Percentiles rank a stretch among this genome's conserved stretches.
Conservation (phyloP, 1,139 yeast genomes). For the Arxiozyma slooffiae region DNA sequence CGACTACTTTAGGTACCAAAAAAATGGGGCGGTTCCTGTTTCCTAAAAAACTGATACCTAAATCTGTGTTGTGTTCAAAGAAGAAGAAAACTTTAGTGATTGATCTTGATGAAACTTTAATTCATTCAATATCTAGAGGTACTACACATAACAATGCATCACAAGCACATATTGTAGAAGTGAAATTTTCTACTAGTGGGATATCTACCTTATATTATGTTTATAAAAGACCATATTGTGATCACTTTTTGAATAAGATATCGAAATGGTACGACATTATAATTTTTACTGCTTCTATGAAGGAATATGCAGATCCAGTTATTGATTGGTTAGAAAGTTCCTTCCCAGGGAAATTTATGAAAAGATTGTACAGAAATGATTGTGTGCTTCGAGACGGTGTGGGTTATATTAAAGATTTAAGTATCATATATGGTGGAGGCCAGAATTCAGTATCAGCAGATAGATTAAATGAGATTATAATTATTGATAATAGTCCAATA, state of each 20-base stretch:
- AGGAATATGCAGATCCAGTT: slow-evolving; percentile 94
- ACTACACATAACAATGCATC: slow-evolving; percentile 38
- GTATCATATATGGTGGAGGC: slow-evolving; percentile 33
- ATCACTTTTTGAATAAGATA: slow-evolving; percentile 66
- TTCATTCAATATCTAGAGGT: slow-evolving; percentile 77
- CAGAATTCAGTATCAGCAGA: slow-evolving; percentile 31
- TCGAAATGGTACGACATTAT: slow-evolving; percentile 83
- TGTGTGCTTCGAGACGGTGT: slow-evolving; percentile 70
- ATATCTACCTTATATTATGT: slow-evolving; percentile 76
- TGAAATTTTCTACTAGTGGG: slow-evolving; percentile 43
- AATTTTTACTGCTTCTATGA: slow-evolving; percentile 86
- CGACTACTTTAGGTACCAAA: slow-evolving; percentile 19
- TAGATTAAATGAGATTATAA: slow-evolving; percentile 54
- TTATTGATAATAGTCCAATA: slow-evolving; percentile 86
- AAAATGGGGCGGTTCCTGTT: slow-evolving; percentile 34
- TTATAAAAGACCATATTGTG: slow-evolving; percentile 87
- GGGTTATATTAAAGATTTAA: slow-evolving; percentile 81
- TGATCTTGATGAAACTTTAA: slow-evolving; percentile 88
- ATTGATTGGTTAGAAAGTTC: slow-evolving; percentile 70
- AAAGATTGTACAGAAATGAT: slow-evolving; percentile 67
- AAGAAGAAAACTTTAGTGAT: slow-evolving; percentile 62
- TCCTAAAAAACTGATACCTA: slow-evolving; percentile 37
- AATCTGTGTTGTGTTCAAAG: slow-evolving; percentile 29
- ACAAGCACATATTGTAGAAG: slow-evolving; percentile 65
- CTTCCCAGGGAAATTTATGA: slow-evolving; percentile 25